Evolutionary conservation across 345 rosid genomes (phyloP).

Genomic region (Carallia brachiata): DNA sequence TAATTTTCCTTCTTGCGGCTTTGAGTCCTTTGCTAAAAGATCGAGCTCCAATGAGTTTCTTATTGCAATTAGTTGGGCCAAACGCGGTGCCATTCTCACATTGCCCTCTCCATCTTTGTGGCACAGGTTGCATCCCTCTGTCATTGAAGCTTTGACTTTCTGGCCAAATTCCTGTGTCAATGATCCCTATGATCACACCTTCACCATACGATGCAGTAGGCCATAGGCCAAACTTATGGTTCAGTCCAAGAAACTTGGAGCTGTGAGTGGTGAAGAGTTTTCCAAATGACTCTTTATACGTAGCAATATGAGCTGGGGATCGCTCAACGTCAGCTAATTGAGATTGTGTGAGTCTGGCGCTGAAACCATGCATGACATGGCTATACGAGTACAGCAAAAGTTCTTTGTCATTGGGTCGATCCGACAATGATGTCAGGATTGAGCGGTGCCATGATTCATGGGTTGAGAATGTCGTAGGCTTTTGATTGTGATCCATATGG

Average conservation of each 20-base stretch:
- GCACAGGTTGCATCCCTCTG: slow-evolving; percentile 11
- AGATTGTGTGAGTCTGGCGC: slow-evolving; percentile 42
- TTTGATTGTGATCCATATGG: slow-evolving; percentile 39
- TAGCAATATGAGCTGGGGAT: slow-evolving; percentile 39
- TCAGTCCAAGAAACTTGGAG: slow-evolving; percentile 41
- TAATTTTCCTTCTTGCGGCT: slow-evolving; percentile 32
- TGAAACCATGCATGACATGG: slow-evolving; percentile 48
- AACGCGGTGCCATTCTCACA: slow-evolving; percentile 22
- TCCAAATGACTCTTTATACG: slow-evolving; percentile 34
- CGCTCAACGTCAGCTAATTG: slow-evolving; percentile 38
- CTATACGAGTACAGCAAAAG: slow-evolving; percentile 37
- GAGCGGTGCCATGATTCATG: slow-evolving; percentile 34
- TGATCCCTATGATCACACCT: slow-evolving; percentile 18
- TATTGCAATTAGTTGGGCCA: slow-evolving; percentile 13
- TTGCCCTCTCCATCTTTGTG: slow-evolving; percentile 19
- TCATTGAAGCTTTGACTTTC: slow-evolving; percentile 21
- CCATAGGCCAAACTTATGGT: slow-evolving; percentile 4
- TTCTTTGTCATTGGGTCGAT: slow-evolving; percentile 11
- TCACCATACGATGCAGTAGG: slow-evolving; percentile 14
- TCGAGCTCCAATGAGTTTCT: slow-evolving; percentile 22
- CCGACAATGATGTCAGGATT: slow-evolving; percentile 15
- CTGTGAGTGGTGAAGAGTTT: slow-evolving; percentile 41
- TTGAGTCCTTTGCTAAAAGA: slow-evolving; percentile 23
- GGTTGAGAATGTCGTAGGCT: slow-evolving; percentile 33
- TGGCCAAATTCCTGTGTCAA: slow-evolving; percentile 27